phyloP scores from a whole-genome alignment of 331 rosid genomes.

The Stylosanthes scabra region DNA sequence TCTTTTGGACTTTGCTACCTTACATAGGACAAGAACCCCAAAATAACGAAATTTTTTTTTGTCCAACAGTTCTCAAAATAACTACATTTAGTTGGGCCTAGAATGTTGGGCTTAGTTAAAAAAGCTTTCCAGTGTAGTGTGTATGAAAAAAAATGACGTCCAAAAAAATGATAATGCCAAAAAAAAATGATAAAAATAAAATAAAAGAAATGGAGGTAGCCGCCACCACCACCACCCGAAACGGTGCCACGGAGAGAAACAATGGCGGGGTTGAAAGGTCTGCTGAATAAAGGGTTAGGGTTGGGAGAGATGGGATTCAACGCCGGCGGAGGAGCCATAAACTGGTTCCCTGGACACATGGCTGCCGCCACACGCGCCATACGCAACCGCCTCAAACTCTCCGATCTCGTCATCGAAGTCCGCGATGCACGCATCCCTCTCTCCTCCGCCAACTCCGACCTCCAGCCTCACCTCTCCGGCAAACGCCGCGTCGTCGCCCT shows the following conservation, averaged over 20 bases:
- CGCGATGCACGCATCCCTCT: slow-evolving; percentile 92
- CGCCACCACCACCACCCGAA: background rate
- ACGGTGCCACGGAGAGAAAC: background rate
- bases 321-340: slow-evolving; percentile 74
- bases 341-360: slow-evolving; percentile 99
- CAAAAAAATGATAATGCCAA: no score
- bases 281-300: slow-evolving; percentile 66
- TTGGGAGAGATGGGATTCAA: slow-evolving; percentile 82
- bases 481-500: slow-evolving; percentile 84
- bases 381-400: slow-evolving; percentile 71
- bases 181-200: no score
- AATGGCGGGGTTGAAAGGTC: slow-evolving; percentile 45
- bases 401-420: slow-evolving; percentile 90
- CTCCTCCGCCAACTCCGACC: slow-evolving; percentile 77
- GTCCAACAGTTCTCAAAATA: no score
- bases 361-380: slow-evolving; percentile 92
- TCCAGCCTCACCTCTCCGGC: slow-evolving; percentile 67
- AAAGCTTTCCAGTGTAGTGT: no score
- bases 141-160: no score
- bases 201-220: background rate
- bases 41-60: no score
- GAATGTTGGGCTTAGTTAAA: no score
- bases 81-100: no score
- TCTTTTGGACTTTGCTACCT: no score
- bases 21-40: no score